Conservation (phyloP, 2,329 filamentous ascomycete genomes). For the Chrysoporthe puriensis region DNA sequence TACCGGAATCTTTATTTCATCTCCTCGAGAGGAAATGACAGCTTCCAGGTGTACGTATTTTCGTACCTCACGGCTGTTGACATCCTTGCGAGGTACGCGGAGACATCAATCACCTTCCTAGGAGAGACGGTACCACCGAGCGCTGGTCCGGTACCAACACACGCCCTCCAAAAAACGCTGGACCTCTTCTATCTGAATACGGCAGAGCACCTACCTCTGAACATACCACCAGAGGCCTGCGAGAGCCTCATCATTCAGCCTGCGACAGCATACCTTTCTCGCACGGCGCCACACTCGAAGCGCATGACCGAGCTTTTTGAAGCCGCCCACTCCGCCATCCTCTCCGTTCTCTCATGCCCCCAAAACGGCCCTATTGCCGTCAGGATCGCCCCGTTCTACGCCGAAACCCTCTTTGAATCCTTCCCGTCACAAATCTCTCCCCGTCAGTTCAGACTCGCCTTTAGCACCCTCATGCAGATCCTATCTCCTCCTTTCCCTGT, state of each 20-base stretch:
- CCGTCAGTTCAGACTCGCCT: conserved; percentile 85
- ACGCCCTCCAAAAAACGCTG: conserved; percentile 72
- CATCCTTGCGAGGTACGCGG: conserved; percentile 72
- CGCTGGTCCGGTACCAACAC: conserved; percentile 59
- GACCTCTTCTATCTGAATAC: conserved; percentile 88
- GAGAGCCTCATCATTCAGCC: conserved; percentile 76
- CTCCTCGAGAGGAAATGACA: conserved; percentile 71
- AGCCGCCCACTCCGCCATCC: conserved; percentile 79
- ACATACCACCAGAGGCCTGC: conserved; percentile 67
- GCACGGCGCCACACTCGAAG: conserved; percentile 47
- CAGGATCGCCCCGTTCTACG: conserved; percentile 78
- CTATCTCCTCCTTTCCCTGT: conserved; percentile 79
- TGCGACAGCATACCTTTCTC: conserved; percentile 71
- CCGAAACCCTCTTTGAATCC: conserved; percentile 76
- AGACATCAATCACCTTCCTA: conserved; percentile 69
- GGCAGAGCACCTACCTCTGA: conserved; percentile 79
- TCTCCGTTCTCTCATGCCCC: conserved; percentile 80
- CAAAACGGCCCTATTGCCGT: conserved; percentile 73
- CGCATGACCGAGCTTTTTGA: conserved; percentile 72
- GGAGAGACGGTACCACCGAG: conserved; percentile 56
- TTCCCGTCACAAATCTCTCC: conserved; percentile 80
- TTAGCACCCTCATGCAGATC: conserved; percentile 82
- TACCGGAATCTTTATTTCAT: conserved; percentile 83
- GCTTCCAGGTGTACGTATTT: conserved; percentile 84
- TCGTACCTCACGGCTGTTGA: conserved; percentile 83